Conservation (phyloP, 331 rosid species). For the Cydonia oblonga region DNA sequence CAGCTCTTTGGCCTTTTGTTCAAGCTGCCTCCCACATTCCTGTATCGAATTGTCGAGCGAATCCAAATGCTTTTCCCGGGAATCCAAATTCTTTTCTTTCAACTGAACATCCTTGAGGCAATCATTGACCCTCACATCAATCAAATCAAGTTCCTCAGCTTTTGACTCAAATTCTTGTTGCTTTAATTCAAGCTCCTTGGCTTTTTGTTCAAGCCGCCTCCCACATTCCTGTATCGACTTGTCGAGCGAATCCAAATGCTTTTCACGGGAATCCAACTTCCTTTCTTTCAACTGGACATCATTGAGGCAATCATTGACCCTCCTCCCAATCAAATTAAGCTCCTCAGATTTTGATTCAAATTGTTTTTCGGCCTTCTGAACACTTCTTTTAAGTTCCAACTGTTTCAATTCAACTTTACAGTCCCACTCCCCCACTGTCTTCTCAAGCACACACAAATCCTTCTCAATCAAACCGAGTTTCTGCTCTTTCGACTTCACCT, state of each 20-base stretch:
- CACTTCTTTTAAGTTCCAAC: background rate
- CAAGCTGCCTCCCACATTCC: background rate
- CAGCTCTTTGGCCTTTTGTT: background rate
- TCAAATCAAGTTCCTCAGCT: background rate
- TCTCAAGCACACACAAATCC: background rate
- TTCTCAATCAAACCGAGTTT: slow-evolving; percentile 2
- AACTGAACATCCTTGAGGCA: slow-evolving; percentile 2
- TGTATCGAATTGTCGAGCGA: background rate
- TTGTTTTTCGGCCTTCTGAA: background rate
- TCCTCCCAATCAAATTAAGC: background rate
- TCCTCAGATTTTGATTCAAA: background rate
- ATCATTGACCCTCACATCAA: background rate
- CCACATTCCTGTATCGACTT: background rate
- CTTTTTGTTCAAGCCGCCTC: background rate
- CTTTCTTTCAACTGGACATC: background rate
- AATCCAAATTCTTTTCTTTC: background rate
- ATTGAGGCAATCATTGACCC: background rate
- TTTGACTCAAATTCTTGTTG: background rate
- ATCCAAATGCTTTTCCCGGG: background rate
- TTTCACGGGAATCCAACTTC: background rate
- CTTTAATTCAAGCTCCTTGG: background rate
- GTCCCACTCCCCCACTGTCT: slow-evolving; percentile 5
- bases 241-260: background rate
- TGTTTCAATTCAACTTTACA: slow-evolving; percentile 9
- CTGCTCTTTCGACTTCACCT: slow-evolving; percentile 10